phyloP scores from a whole-genome alignment of 805 yeast genomes.

The Vanderwaltozyma verrucispora region DNA sequence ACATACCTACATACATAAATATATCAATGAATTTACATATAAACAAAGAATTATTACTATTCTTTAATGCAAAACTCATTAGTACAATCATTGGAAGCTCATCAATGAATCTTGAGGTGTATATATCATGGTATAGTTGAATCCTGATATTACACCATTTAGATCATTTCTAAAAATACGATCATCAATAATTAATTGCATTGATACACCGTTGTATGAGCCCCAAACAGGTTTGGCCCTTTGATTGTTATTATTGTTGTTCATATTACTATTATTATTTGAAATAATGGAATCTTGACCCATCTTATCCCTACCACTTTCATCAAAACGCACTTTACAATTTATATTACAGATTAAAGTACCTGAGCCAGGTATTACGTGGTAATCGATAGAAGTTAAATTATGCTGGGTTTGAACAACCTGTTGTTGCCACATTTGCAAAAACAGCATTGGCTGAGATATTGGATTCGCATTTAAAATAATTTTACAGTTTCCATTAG shows the following conservation, averaged over 20 bases:
- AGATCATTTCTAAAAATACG: slow-evolving; percentile 28
- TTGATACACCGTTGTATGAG: slow-evolving; percentile 56
- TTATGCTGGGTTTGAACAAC: slow-evolving; percentile 46
- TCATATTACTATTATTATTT: slow-evolving; percentile 6
- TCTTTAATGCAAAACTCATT: no score
- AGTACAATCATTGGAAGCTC: slow-evolving; percentile 4
- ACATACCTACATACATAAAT: no score
- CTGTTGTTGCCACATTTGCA: slow-evolving; percentile 25
- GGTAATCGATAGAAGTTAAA: slow-evolving; percentile 55
- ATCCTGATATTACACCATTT: slow-evolving; percentile 38
- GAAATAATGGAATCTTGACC: slow-evolving; percentile 53
- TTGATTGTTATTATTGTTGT: slow-evolving; percentile 7
- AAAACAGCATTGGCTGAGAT: slow-evolving; percentile 20
- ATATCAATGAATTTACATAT: no score
- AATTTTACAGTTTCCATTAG: slow-evolving; percentile 16
- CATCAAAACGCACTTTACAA: slow-evolving; percentile 64
- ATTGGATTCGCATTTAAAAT: slow-evolving; percentile 25
- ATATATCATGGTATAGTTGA: slow-evolving; percentile 58
- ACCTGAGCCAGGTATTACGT: slow-evolving; percentile 56
- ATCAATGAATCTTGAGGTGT: slow-evolving; percentile 44
- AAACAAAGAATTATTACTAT: no score
- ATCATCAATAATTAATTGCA: slow-evolving; percentile 49
- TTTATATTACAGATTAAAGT: slow-evolving; percentile 40
- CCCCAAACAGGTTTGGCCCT: slow-evolving; percentile 51
- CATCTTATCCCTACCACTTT: slow-evolving; percentile 54